Percentiles rank a stretch among this genome's conserved stretches.
These are phyloP conservation scores for Toxicodendron radicans DNA, from an alignment of 345 rosid species.

Conservation along the genomic window DNA sequence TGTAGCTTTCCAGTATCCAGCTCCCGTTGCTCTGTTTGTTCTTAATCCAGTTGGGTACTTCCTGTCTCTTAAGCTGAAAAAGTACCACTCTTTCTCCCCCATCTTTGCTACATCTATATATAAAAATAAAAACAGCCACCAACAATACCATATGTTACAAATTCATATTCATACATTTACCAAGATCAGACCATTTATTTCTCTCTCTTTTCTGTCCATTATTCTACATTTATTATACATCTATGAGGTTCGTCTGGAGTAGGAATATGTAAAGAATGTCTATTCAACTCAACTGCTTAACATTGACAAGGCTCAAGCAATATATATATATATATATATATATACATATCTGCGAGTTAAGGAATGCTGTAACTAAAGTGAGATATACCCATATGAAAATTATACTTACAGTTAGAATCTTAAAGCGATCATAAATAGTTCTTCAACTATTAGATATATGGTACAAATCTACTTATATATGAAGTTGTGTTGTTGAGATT, in stretches of 20 bases:
- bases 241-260: neutral
- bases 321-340: too few species aligned
- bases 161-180: too few species aligned
- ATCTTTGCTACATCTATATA: conserved; percentile 65
- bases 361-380: neutral
- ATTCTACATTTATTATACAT: neutral
- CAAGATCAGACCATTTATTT: neutral
- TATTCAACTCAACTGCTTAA: conserved; percentile 17
- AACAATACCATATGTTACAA: too few species aligned
- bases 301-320: conserved; percentile 2
- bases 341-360: neutral
- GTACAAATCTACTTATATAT: too few species aligned
- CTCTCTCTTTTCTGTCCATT: neutral
- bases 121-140: neutral
- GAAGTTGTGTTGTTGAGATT: too few species aligned
- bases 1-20: conserved; percentile 95
- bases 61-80: conserved; percentile 84
- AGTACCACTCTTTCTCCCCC: conserved; percentile 96
- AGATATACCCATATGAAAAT: too few species aligned
- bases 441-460: too few species aligned
- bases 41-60: conserved; percentile 89
- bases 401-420: too few species aligned
- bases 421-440: too few species aligned
- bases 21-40: conserved; percentile 83
- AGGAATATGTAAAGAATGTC: conserved; percentile 10